These are phyloP conservation scores for Vitis hybrid DNA, from an alignment of 177 flowering plant genomes.

Conservation along the genomic window DNA sequence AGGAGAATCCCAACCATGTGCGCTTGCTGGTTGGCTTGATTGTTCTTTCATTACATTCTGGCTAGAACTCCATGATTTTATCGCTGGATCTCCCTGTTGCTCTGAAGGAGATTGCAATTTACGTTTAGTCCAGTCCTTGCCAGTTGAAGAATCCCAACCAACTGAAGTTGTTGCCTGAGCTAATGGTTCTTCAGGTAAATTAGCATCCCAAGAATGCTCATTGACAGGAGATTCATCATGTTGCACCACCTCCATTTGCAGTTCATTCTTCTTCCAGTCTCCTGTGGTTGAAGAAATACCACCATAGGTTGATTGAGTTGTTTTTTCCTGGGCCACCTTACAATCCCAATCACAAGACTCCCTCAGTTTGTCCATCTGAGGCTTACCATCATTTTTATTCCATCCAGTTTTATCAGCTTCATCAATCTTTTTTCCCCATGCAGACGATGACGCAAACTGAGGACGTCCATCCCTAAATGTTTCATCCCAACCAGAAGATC, in stretches of 20 bases:
- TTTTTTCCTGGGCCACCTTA: neutral
- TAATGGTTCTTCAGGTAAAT: neutral
- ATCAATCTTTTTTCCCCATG: constrained; percentile 14
- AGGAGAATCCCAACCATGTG: constrained; percentile 8
- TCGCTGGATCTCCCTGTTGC: neutral
- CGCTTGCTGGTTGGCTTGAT: neutral
- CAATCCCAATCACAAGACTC: constrained; percentile 16
- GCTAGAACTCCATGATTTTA: neutral
- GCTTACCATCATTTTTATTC: constrained; percentile 5
- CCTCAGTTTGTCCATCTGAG: neutral
- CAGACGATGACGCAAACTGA: constrained; percentile 3
- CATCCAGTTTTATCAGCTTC: constrained; percentile 6
- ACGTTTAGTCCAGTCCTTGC: neutral
- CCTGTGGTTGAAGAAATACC: constrained; percentile 8
- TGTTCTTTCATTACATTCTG: neutral
- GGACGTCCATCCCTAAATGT: neutral
- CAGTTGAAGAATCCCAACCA: constrained; percentile 6
- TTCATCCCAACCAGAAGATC: constrained; percentile 11
- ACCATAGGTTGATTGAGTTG: neutral
- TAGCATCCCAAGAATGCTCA: constrained; percentile 8
- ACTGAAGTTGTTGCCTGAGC: neutral
- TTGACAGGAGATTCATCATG: constrained; percentile 2
- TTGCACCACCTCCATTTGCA: neutral
- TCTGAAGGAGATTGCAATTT: neutral
- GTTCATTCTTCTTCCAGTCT: neutral